phyloP scores from a whole-genome alignment of 345 rosid genomes.

The Odontarrhena argentea region DNA sequence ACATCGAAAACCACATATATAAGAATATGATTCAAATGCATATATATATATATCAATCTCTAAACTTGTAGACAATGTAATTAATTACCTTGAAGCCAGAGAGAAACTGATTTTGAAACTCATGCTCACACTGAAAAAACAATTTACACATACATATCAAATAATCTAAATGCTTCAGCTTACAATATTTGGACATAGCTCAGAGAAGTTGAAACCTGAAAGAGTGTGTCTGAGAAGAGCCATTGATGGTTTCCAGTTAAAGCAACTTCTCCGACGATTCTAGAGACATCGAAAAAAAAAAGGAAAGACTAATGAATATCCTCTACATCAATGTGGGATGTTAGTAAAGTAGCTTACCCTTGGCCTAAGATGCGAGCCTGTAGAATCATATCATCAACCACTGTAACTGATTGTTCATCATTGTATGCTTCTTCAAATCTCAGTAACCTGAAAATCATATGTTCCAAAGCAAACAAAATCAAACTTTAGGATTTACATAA shows the following conservation, averaged over 20 bases:
- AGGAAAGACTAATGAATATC: not conserved
- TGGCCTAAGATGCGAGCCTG: conserved; percentile 71
- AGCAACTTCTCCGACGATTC: conserved; percentile 72
- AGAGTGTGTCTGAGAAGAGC: conserved; percentile 59
- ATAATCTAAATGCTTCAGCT: not conserved
- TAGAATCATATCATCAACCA: conserved; percentile 55
- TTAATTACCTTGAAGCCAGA: conserved; percentile 37
- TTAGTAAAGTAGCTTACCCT: conserved; percentile 58
- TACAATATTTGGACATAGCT: conserved; percentile 15
- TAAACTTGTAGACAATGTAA: not conserved
- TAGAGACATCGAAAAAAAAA: conserved; percentile 25
- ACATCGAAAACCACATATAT: not conserved
- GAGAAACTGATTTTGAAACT: conserved; percentile 40
- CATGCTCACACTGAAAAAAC: conserved; percentile 35
- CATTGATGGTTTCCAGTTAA: conserved; percentile 68
- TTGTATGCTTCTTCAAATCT: conserved; percentile 68
- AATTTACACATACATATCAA: conserved; percentile 20
- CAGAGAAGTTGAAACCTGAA: conserved; percentile 44
- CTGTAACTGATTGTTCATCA: conserved; percentile 57
- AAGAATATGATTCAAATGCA: conserved; percentile 24
- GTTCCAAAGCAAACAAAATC: not conserved
- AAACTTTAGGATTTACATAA: not conserved
- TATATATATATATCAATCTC: not conserved
- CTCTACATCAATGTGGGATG: too few species aligned
- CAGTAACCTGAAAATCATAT: conserved; percentile 58